Conservation (phyloP, 176 grass and related monocot genomes). For the Oryza rufipogon region DNA sequence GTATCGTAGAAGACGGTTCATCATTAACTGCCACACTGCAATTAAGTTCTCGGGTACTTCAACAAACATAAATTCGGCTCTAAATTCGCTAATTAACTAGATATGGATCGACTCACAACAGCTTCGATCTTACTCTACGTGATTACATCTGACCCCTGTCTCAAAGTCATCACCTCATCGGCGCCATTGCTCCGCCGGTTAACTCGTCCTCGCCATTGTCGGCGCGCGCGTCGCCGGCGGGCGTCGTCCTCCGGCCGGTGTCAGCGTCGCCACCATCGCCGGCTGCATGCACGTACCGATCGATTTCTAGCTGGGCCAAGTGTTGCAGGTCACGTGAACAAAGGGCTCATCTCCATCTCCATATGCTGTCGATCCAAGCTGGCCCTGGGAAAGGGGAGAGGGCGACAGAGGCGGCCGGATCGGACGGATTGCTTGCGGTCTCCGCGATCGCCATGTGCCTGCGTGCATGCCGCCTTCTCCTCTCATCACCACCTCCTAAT, state of each 20-base stretch:
- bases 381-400: constrained; percentile 1
- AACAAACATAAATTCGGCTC: not conserved
- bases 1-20: not conserved
- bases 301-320: not conserved
- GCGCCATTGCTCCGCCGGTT: not conserved
- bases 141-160: not conserved
- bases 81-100: not conserved
- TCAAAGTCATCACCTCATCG: not conserved
- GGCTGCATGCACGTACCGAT: not conserved
- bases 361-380: constrained; percentile 11
- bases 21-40: not conserved
- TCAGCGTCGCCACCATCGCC: not conserved
- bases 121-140: not conserved
- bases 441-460: constrained; percentile 50
- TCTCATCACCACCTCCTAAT: not conserved
- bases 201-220: not conserved
- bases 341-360: not conserved
- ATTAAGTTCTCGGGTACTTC: not conserved
- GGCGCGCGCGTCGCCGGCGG: not conserved
- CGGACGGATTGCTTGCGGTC: constrained; percentile 37
- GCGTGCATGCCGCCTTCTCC: not conserved
- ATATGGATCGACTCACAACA: not conserved
- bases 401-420: not conserved
- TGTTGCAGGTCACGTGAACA: not conserved
- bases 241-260: not conserved